Evolutionary conservation across 2,329 filamentous ascomycete species (phyloP).

Genomic region (Neonectria ditissima): DNA sequence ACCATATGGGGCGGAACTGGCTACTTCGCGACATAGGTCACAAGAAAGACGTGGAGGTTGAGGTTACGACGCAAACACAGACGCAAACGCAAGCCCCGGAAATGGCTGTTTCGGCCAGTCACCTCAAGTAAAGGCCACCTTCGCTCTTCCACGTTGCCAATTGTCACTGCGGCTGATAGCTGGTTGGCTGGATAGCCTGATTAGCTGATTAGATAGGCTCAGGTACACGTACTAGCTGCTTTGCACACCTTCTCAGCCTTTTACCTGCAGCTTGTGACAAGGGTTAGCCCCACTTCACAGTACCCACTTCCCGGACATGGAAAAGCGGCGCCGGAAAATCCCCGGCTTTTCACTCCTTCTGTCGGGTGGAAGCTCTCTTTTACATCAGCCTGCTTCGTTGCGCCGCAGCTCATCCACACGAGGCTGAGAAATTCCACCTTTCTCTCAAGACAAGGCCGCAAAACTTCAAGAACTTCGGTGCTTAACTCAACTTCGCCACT

Average conservation of each 20-base stretch:
- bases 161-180: conserved; percentile 25
- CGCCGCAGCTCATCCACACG: conserved; percentile 26
- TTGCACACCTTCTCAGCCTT: conserved; percentile 7
- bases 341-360: conserved; percentile 19
- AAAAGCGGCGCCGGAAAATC: conserved; percentile 7
- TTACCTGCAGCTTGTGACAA: not conserved
- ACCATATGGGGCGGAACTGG: conserved; percentile 25
- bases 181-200: not conserved
- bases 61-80: conserved; percentile 7
- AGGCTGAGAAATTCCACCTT: conserved; percentile 39
- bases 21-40: conserved; percentile 2
- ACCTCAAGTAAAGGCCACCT: conserved; percentile 31
- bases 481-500: not conserved
- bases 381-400: conserved; percentile 32
- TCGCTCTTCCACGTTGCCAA: conserved; percentile 30
- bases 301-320: not conserved
- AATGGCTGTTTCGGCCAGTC: not conserved
- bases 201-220: not conserved
- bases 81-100: conserved; percentile 8
- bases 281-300: not conserved
- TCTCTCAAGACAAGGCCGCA: not conserved
- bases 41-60: conserved; percentile 8
- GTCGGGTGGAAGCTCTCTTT: conserved; percentile 29
- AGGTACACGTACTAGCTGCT: not conserved
- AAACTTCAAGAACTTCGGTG: conserved; percentile 20